A percentile compares a stretch with the other conserved stretches of the same genome.
Conservation (phyloP, 2,329 filamentous ascomycete genomes). For the Cladosporium sp. region DNA sequence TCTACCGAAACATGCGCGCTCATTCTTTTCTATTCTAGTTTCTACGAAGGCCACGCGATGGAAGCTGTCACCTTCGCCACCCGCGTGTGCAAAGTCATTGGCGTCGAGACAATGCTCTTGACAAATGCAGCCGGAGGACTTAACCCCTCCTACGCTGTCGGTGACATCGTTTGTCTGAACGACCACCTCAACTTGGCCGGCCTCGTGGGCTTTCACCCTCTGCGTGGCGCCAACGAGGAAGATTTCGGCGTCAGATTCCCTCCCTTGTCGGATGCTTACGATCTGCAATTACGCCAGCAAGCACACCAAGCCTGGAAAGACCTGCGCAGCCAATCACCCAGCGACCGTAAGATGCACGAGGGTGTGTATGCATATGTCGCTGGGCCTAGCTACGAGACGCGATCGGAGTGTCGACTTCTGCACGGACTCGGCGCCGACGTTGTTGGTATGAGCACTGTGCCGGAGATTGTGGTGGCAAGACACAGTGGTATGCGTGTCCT, state of each 20-base stretch:
- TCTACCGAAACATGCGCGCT: neutral
- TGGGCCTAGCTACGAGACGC: slow-evolving; percentile 62
- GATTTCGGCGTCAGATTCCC: slow-evolving; percentile 62
- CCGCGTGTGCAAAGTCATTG: slow-evolving; percentile 59
- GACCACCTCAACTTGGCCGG: slow-evolving; percentile 64
- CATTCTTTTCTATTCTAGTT: slow-evolving; percentile 40
- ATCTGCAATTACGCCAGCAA: slow-evolving; percentile 55
- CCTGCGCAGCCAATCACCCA: slow-evolving; percentile 39
- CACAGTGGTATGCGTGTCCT: slow-evolving; percentile 61
- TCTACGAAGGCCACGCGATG: slow-evolving; percentile 65
- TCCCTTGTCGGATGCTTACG: slow-evolving; percentile 62
- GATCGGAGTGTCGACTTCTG: slow-evolving; percentile 62
- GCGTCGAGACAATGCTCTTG: slow-evolving; percentile 58
- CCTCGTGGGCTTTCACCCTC: slow-evolving; percentile 56
- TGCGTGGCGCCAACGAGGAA: slow-evolving; percentile 59
- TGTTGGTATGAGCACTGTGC: slow-evolving; percentile 68
- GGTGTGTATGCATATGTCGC: slow-evolving; percentile 63
- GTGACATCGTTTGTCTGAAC: slow-evolving; percentile 62
- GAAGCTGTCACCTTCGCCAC: slow-evolving; percentile 60
- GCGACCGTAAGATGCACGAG: slow-evolving; percentile 54
- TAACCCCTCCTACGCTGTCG: slow-evolving; percentile 60
- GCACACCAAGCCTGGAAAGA: slow-evolving; percentile 56
- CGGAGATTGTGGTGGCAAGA: slow-evolving; percentile 63
- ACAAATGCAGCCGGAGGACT: slow-evolving; percentile 65
- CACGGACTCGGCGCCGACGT: slow-evolving; percentile 59